Conservation (phyloP, 371 early-diverging fungal species). For the Mucor irregularis region DNA sequence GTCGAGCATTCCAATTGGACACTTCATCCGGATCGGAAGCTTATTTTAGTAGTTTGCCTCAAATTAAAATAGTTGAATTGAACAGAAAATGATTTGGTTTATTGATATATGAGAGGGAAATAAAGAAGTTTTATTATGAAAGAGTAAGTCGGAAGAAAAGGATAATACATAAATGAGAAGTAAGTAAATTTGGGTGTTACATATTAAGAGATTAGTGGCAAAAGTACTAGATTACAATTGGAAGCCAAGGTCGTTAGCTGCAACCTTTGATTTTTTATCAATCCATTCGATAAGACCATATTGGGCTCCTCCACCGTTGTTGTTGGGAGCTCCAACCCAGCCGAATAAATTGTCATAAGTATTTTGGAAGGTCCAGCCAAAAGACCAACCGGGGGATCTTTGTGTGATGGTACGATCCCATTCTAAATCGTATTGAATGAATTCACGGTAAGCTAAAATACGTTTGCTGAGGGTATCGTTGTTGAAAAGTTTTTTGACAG, state of each 20-base stretch:
- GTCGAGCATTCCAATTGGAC: no score
- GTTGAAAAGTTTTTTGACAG: constrained; percentile 52
- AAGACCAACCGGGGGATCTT: constrained; percentile 54
- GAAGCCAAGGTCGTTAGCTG: constrained; percentile 40
- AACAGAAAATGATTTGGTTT: no score
- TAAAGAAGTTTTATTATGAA: no score
- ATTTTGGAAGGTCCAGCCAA: constrained; percentile 45
- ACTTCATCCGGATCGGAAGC: no score
- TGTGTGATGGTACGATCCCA: constrained; percentile 59
- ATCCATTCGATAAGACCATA: constrained; percentile 54
- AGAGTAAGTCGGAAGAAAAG: no score
- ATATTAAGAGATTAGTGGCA: no score
- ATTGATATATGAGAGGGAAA: no score
- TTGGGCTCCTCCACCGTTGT: constrained; percentile 45
- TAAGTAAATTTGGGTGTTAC: no score
- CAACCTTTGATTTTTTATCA: constrained; percentile 19
- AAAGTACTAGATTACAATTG: constrained; percentile 20
- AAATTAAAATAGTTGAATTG: no score
- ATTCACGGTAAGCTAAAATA: constrained; percentile 48
- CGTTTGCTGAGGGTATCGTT: constrained; percentile 47
- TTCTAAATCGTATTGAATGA: constrained; percentile 47
- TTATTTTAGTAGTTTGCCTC: no score
- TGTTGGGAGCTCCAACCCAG: constrained; percentile 25
- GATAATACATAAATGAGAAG: no score
- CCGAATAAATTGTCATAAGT: constrained; percentile 38